Evolutionary conservation across 139 green algal genomes (phyloP), one percentile per base, ranked within the genome.

Genomic region (Yamagishiella unicocca): DNA sequence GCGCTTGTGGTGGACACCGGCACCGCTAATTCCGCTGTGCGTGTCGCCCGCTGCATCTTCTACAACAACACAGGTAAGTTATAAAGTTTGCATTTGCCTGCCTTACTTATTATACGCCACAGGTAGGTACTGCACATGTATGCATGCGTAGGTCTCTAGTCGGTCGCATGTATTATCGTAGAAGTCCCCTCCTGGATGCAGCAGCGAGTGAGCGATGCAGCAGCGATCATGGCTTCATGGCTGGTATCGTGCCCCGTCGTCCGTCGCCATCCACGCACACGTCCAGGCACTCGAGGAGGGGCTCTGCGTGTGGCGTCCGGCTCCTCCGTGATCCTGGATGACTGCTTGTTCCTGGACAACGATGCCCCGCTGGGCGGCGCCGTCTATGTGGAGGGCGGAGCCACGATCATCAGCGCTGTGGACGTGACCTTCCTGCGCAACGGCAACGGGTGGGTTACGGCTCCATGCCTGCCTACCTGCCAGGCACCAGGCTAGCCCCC

Each of bases 61-160:
- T 77, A 62, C 66, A 86, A 86, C 64, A 86, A 86, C 64, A 61
- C 43, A 19, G 80, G 80, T 86, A 25, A 12, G 75, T 1, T 67
- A 24, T n/a, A n/a, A n/a, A n/a, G n/a, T n/a, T n/a, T n/a, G n/a
- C n/a, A n/a, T n/a, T n/a, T n/a, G n/a, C n/a, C n/a, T n/a, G n/a
- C n/a, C n/a, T n/a, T n/a, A n/a, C n/a, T n/a, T n/a, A n/a, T n/a
- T n/a, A n/a, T n/a, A n/a, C n/a, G n/a, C n/a, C n/a, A n/a, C n/a
- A n/a, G n/a, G n/a, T n/a, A n/a, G n/a, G n/a, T n/a, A n/a, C n/a
- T n/a, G n/a, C n/a, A n/a, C n/a, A n/a, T n/a, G n/a, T n/a, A n/a
- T n/a, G n/a, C n/a, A n/a, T n/a, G n/a, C n/a, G n/a, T n/a, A n/a
- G n/a, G n/a, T n/a, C n/a, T n/a, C n/a, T n/a, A n/a, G n/a, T n/a